Base-by-base conservation (phyloP, 2,329 filamentous ascomycete species). In the Tolypocladium guangdongense region DNA sequence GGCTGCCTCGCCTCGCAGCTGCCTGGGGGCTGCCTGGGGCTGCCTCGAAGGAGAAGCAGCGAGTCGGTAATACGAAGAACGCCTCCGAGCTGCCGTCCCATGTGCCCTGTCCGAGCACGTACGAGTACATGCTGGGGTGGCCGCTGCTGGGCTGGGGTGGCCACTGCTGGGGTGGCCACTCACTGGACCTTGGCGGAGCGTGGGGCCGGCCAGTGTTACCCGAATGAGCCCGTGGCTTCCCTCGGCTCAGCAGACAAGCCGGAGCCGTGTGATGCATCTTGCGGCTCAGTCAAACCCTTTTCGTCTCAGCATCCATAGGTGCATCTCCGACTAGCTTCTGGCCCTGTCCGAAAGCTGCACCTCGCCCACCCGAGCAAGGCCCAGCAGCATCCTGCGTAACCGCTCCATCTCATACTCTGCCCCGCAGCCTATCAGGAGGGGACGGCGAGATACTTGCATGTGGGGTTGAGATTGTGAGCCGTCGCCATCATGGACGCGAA, bases 401-500 rank as follows among this genome's bases (percentile, higher is more conserved):
- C 16, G 24, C 41, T 16, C 22, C 39, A 24, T 24, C 22, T 24
- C 12, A 27, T 16, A 4, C 24, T 45, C 41, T 10, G 22, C 16
- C 41, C 32, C 24, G 38, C n/a, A 3, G 22, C 45, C 3, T 37
- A 35, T 46, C 46, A 43, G 27, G 33, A 52, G 39, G 20, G 39
- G 41, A 45, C 41, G 41, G 41, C 24, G 27, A 30, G 24, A 47
- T 43, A 57, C 51, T 56, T 53, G 56, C 57, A 55, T 52, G 50
- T 54, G 55, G 51, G 50, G 53, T 53, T 54, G 51, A 46, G 54
- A 54, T 30, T 45, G 51, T 51, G 60, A 55, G 56, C 59, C 59
- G 53, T 57, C 54, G 45, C 32, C 49, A 52, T 35, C 41, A 63
- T 63, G 61, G 59, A 60, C 35, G 22, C 58, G 22, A 56, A 55